Conservation (phyloP, 441 rosid species). For the Sinapis alba region DNA sequence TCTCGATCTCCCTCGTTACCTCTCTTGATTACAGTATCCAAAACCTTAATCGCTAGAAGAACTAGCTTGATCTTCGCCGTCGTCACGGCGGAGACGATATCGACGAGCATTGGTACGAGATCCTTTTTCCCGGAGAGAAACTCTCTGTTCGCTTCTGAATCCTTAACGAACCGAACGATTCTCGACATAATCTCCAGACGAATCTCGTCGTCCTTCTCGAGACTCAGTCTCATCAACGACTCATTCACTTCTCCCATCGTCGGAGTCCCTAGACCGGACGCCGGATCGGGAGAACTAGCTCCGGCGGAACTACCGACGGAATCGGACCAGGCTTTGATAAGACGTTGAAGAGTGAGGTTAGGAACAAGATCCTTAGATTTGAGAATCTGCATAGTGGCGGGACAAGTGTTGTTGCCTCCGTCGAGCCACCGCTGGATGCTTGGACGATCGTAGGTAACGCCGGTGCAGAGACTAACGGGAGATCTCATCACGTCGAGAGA, state of each 20-base stretch:
- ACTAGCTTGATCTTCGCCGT: slow-evolving; percentile 34
- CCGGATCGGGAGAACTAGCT: slow-evolving; percentile 24
- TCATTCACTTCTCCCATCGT: slow-evolving; percentile 44
- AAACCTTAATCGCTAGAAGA: slow-evolving; percentile 47
- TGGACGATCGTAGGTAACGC: slow-evolving; percentile 86
- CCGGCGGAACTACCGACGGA: slow-evolving; percentile 41
- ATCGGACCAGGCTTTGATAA: slow-evolving; percentile 76
- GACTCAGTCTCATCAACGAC: slow-evolving; percentile 36
- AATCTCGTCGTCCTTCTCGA: slow-evolving; percentile 16
- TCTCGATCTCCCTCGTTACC: slow-evolving; percentile 29
- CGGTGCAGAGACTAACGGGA: slow-evolving; percentile 89
- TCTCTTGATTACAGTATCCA: slow-evolving; percentile 42
- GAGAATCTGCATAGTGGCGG: slow-evolving; percentile 94
- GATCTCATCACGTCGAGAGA: slow-evolving; percentile 91
- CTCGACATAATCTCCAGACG: slow-evolving; percentile 35
- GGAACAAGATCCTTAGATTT: slow-evolving; percentile 68
- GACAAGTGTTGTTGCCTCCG: slow-evolving; percentile 83
- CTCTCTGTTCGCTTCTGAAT: slow-evolving; percentile 58
- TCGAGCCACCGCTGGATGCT: slow-evolving; percentile 90
- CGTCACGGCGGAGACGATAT: slow-evolving; percentile 39
- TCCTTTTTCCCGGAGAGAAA: slow-evolving; percentile 54
- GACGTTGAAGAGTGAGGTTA: slow-evolving; percentile 75
- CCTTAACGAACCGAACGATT: slow-evolving; percentile 48
- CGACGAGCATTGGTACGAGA: slow-evolving; percentile 53
- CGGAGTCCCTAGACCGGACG: neutral